Conservation (phyloP, 2,329 filamentous ascomycete genomes). For the Lasiodiplodia sp. region DNA sequence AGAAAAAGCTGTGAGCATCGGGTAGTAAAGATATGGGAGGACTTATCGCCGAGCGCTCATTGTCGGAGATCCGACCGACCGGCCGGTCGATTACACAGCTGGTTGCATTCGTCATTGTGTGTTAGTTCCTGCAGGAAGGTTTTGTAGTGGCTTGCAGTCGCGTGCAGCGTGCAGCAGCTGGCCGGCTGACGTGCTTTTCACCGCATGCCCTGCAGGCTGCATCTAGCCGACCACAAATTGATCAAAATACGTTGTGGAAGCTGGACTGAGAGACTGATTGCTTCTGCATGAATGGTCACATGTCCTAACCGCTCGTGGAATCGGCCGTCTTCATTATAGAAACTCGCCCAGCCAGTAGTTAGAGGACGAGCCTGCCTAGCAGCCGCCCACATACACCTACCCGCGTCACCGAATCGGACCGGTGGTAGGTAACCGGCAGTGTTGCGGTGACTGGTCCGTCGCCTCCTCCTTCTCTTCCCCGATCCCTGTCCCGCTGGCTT, state of each 20-base stretch:
- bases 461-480: not conserved
- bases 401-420: not conserved
- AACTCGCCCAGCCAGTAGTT: not conserved
- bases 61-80: slow-evolving; percentile 1
- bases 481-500: not conserved
- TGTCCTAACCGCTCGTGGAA: not conserved
- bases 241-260: not conserved
- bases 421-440: not conserved
- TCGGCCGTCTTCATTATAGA: not conserved
- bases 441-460: not conserved
- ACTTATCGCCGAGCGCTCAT: not conserved
- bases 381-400: not conserved
- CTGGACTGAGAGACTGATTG: too few relatives aligned
- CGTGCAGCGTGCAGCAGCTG: not conserved
- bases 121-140: slow-evolving; percentile 2
- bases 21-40: not conserved
- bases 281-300: not conserved
- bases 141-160: too few relatives aligned
- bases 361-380: not conserved
- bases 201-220: not conserved
- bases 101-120: not conserved
- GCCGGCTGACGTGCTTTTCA: not conserved
- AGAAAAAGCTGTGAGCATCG: not conserved
- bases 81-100: not conserved
- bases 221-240: not conserved